Conservation (phyloP, 371 early-diverging fungal genomes). For the Lichtheimia ornata region DNA sequence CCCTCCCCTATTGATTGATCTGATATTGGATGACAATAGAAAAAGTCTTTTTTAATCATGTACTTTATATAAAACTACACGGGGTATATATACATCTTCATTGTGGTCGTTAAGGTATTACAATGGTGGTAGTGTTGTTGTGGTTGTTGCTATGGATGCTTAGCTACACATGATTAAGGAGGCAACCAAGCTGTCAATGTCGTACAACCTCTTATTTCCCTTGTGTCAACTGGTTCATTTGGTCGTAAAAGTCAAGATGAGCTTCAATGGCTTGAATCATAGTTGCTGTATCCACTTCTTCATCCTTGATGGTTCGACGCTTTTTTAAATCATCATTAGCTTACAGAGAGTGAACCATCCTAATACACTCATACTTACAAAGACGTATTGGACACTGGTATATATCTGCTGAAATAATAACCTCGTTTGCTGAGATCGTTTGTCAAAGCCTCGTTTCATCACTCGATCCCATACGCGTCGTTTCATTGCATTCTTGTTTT, state of each 20-base stretch:
- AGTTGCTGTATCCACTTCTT: neutral
- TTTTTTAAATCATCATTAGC: neutral
- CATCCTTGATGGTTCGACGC: constrained; percentile 10
- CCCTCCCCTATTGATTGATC: too few relatives aligned
- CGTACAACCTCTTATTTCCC: neutral
- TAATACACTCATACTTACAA: constrained; percentile 8
- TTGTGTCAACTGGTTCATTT: neutral
- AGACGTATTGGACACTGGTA: constrained; percentile 16
- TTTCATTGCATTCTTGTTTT: constrained; percentile 9
- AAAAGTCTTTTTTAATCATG: too few relatives aligned
- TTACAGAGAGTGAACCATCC: neutral
- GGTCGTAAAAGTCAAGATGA: constrained; percentile 6
- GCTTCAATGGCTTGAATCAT: constrained; percentile 10
- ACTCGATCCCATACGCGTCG: constrained; percentile 14
- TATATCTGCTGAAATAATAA: constrained; percentile 14
- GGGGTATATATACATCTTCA: too few relatives aligned
- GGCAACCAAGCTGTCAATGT: neutral
- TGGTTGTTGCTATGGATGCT: too few relatives aligned
- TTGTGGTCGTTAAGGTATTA: too few relatives aligned
- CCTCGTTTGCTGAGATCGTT: constrained; percentile 14
- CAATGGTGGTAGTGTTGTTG: too few relatives aligned
- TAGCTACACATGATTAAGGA: too few relatives aligned
- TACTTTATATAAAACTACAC: too few relatives aligned
- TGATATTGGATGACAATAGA: too few relatives aligned
- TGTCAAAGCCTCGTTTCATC: constrained; percentile 11